Base-by-base conservation (phyloP, 176 grass and related monocot species). In the Aegilops bicornis region DNA sequence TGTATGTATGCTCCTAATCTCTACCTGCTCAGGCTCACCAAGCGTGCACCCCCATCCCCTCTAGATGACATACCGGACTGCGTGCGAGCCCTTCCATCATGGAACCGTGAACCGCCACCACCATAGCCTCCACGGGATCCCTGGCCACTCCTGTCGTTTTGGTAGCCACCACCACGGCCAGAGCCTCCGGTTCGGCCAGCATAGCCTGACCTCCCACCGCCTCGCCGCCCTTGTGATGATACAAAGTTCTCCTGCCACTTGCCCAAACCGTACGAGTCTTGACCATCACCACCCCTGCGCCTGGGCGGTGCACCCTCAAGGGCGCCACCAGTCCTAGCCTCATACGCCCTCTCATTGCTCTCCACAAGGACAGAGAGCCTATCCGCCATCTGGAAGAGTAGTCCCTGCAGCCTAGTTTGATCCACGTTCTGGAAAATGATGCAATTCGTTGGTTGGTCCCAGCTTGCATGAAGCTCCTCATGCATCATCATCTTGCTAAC, bases 401-500 rank as follows among this genome's bases (percentile, higher is more conserved):
- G 81, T 50, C 96, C 89, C 84, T 98, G 93, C 56, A 98, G 85
- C 83, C 93, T 93, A 36, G 91, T 92, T 88, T 94, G 93, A 69
- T 94, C 93, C 64, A 98, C 88, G 40, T 93, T 94, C 56, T 98
- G 93, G 91, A 98, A 98, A 84, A 95, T 76, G 0, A 98, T 85
- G 68, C 96, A 94, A 78, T 78, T 93, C 27, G 91, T 95, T 37
- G 91, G 93, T 54, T 98, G 96, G 74, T 98, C 89, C 96, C 96
- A 98, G 65, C 91, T 95, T 13, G 96, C 91, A 54, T 95, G 88
- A 61, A 98, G 89, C 71, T 95, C 93, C 73, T 94, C 96, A 35
- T 91, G 87, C 83, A 98, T 91, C 88, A 98, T 98, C 93, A 95
- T 95, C 88, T 94, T 98, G 83, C 93, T 95, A 69, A 88, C 84